Base-by-base conservation (phyloP, 768 basidiomycete genomes). In the Leccinum broughii region DNA sequence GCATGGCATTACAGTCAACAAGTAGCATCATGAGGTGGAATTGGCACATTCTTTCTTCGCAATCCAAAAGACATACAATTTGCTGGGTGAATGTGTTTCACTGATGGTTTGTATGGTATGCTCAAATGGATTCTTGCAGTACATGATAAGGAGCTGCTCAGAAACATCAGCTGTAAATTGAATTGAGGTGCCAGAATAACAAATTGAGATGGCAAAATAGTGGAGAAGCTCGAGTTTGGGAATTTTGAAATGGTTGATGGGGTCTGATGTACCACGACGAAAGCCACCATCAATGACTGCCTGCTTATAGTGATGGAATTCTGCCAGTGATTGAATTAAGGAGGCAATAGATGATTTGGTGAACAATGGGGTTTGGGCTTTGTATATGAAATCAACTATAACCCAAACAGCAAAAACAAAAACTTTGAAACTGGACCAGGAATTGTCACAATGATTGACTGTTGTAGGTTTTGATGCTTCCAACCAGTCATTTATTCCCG, bases 401-500 rank as follows among this genome's bases (percentile, higher is more conserved):
- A 65, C 61, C 0, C 59, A 61, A 2, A 63, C 41, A 3, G 66
- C 52, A 2, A 4, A 26, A 6, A 69, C 24, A 5, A 66, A 55
- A 1, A n/a, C 15, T 2, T 24, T 9, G 2, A 1, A 10, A 39
- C 51, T 2, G 37, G 28, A 1, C 62, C 51, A 6, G 54, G 28
- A 3, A 65, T 58, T 1, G 49, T 10, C 9, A 57, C 32, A n/a
- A 82, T 58, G 4, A 80, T 62, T 24, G 72, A 73, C 5, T 68
- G 56, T 57, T 81, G 72, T 4, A 81, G 60, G 30, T 81, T 71
- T 0, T 70, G 60, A 54, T 80, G 76, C 28, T 79, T 77, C 2
- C 70, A 55, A 2, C 78, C 77, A 7, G 80, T 79, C 24, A 77
- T 75, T 57, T 81, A 79, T 30, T 79, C 24, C 24, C 24, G 3